Evolutionary conservation across 305 asterid genomes (phyloP), one percentile per base, ranked within the genome.

Genomic region (Fraxinus xanthoxyloides): DNA sequence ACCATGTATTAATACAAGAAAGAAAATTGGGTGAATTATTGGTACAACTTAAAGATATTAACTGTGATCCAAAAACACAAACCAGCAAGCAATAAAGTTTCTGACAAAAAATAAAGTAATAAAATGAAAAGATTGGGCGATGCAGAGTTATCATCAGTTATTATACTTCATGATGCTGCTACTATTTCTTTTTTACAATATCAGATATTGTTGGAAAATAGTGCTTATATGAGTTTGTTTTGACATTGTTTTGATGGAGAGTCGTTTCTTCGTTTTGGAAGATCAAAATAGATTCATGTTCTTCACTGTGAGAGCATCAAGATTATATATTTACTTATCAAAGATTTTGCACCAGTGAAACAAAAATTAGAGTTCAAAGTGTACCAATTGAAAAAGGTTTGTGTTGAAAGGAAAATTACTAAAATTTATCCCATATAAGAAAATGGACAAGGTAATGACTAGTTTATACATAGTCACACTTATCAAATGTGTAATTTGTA

Each of bases 51-150:
- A 24, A 26, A 65, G n/a, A 65, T 65, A 65, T 65, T 65, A 8
- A 65, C 9, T 65, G 72, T 24, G 72, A 65, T 23, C n/a, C 6
- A 65, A 26, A 65, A 8, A 31, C 72, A 63, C 72, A 24, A 63
- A 63, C 72, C 72, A 65, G 72, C 72, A 65, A 65, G 35, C 34
- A 65, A 65, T 65, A 65, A 65, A 65, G 72, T 65, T 65, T 65
- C 72, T 65, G 72, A 65, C 72, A 43, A 61, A 65, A 65, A 63
- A 24, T 3, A 24, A 65, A 65, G 72, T 19, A 26, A 65, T 26
- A 65, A 65, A 65, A 24, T 24, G 72, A 65, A 65, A 65, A 26
- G 72, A 65, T 43, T 65, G 72, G 72, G 17, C 34, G 17, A 24
- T 65, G 72, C 34, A 63, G 34, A 26, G 34, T 6, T 65, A 9